phyloP scores from a whole-genome alignment of 1,139 yeast species.

The Taphrina populina region DNA sequence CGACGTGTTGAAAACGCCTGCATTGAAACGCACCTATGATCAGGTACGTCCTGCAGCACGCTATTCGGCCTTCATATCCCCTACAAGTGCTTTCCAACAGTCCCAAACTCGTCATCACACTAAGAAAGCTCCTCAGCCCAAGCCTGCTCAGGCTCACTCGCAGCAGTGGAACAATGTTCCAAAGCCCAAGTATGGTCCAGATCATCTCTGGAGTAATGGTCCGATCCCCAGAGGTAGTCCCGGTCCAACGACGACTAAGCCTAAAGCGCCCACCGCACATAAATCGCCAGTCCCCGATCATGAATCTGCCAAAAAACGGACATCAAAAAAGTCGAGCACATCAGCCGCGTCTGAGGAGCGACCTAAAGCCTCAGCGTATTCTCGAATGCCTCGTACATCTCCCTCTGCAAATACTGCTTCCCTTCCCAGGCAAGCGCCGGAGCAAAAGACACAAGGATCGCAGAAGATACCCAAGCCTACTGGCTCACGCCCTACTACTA shows the following conservation, averaged over 20 bases:
- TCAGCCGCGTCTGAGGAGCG: not conserved
- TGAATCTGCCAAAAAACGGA: no score
- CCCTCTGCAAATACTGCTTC: not conserved
- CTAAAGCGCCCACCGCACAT: not conserved
- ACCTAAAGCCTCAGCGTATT: not conserved
- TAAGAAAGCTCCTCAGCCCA: not conserved
- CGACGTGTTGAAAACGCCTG: constrained; percentile 33
- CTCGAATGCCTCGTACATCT: not conserved
- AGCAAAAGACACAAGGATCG: no score
- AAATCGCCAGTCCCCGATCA: no score
- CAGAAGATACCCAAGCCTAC: no score
- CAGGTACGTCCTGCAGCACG: constrained; percentile 19
- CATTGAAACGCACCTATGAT: constrained; percentile 31
- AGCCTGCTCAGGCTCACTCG: constrained; percentile 9
- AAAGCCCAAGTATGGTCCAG: constrained; percentile 14
- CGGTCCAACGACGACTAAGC: not conserved
- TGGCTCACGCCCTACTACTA: not conserved
- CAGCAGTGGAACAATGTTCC: not conserved
- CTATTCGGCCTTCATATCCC: not conserved
- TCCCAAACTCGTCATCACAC: not conserved
- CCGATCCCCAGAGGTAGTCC: constrained; percentile 21
- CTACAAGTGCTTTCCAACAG: not conserved
- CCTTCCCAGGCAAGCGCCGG: not conserved
- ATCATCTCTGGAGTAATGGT: not conserved
- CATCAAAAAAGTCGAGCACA: not conserved